phyloP scores from a whole-genome alignment of 2,329 filamentous ascomycete species.

The Fusarium anguioides region DNA sequence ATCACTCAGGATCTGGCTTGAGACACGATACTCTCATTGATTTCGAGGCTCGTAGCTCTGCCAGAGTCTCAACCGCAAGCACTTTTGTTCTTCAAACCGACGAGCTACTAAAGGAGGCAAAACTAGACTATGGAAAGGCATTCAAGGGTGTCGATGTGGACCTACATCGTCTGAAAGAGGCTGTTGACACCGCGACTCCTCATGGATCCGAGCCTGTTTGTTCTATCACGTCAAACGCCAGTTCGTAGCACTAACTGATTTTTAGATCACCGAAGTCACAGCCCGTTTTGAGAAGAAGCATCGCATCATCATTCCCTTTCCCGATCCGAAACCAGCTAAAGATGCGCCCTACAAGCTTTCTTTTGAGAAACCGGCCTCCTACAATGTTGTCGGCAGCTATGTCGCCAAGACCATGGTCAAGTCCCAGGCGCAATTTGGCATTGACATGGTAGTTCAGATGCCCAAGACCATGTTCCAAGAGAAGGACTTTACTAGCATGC shows the following conservation, averaged over 20 bases:
- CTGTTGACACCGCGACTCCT: conserved; percentile 62
- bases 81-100: conserved; percentile 70
- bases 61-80: conserved; percentile 60
- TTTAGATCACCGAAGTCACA: conserved; percentile 74
- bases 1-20: conserved; percentile 52
- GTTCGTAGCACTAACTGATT: conserved; percentile 26
- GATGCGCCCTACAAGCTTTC: conserved; percentile 85
- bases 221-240: conserved; percentile 6
- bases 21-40: conserved; percentile 53
- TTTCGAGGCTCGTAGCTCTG: conserved; percentile 54
- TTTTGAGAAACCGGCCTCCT: conserved; percentile 78
- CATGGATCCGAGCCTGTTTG: conserved; percentile 64
- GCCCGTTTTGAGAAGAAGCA: conserved; percentile 74
- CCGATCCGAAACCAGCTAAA: conserved; percentile 78
- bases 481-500: conserved; percentile 92
- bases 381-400: conserved; percentile 93
- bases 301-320: conserved; percentile 82
- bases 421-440: conserved; percentile 64
- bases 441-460: conserved; percentile 92
- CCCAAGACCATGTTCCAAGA: conserved; percentile 84
- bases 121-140: conserved; percentile 61
- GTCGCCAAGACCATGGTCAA: conserved; percentile 79
- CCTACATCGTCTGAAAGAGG: conserved; percentile 63
- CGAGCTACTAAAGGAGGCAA: conserved; percentile 67
- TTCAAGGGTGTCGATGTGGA: conserved; percentile 62